phyloP scores from a whole-genome alignment of 805 yeast genomes.

The Ogataea angusta region DNA sequence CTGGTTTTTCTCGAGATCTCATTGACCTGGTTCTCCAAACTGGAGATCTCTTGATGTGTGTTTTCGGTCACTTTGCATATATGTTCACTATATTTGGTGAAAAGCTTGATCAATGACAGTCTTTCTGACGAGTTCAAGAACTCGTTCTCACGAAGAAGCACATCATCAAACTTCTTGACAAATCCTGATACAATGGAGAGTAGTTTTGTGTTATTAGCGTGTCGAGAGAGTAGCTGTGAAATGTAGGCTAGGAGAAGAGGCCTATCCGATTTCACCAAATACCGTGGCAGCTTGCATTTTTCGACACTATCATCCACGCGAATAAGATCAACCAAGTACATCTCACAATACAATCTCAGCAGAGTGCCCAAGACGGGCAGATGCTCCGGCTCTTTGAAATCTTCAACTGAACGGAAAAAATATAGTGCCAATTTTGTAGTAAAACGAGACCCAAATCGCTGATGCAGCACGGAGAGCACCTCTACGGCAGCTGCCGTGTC shows the following conservation, averaged over 20 bases:
- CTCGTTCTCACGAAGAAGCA: slow-evolving; percentile 31
- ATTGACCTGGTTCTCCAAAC: slow-evolving; percentile 39
- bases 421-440: slow-evolving; percentile 46
- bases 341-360: slow-evolving; percentile 53
- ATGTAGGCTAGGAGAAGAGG: slow-evolving; percentile 37
- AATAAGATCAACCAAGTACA: slow-evolving; percentile 56
- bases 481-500: slow-evolving; percentile 66
- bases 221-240: background rate
- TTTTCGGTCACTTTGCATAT: slow-evolving; percentile 36
- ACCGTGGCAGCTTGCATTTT: slow-evolving; percentile 42
- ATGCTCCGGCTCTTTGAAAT: slow-evolving; percentile 23
- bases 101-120: slow-evolving; percentile 33
- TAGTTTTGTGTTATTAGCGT: background rate
- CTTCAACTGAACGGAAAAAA: slow-evolving; percentile 34
- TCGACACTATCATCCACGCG: slow-evolving; percentile 39
- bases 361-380: slow-evolving; percentile 43
- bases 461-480: slow-evolving; percentile 70
- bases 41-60: slow-evolving; percentile 35
- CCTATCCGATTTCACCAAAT: slow-evolving; percentile 24
- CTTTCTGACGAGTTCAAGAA: slow-evolving; percentile 32
- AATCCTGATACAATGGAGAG: slow-evolving; percentile 35
- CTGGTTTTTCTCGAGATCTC: slow-evolving; percentile 68
- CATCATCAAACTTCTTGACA: slow-evolving; percentile 42
- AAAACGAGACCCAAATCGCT: slow-evolving; percentile 57
- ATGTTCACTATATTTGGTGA: slow-evolving; percentile 42